phyloP scores from a whole-genome alignment of 345 rosid species.

The Turnera subulata region DNA sequence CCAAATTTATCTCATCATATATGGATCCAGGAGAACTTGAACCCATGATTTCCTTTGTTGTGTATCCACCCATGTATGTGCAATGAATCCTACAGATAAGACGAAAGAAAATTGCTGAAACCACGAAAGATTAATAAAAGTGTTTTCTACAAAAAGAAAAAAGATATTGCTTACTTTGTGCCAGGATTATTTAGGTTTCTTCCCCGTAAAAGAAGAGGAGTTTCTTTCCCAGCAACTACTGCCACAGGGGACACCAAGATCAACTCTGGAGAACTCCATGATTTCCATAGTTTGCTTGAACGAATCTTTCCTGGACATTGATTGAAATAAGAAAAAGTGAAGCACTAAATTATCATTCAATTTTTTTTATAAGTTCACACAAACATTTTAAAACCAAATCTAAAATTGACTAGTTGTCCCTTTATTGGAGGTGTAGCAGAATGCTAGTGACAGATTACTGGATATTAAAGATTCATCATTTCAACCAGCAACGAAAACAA shows the following conservation, averaged over 20 bases:
- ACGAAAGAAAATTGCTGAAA: slow-evolving; percentile 4
- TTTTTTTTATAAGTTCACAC: no score
- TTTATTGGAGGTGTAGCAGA: no score
- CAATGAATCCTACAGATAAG: slow-evolving; percentile 56
- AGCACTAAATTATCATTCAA: slow-evolving; percentile 1
- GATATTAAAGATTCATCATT: neutral
- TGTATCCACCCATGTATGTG: slow-evolving; percentile 58
- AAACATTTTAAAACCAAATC: no score
- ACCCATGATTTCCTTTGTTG: slow-evolving; percentile 41
- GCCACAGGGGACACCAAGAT: slow-evolving; percentile 78
- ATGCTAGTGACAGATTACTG: no score
- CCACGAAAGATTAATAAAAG: neutral
- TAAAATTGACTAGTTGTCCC: no score
- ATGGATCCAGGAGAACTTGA: slow-evolving; percentile 28
- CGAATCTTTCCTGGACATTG: slow-evolving; percentile 60
- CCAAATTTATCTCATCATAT: slow-evolving; percentile 53
- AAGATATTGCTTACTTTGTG: slow-evolving; percentile 48
- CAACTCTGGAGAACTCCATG: slow-evolving; percentile 78
- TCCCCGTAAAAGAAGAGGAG: slow-evolving; percentile 64
- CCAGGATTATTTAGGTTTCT: slow-evolving; percentile 61
- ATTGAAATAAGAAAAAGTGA: no score
- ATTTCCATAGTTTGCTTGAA: slow-evolving; percentile 66
- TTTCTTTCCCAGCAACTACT: slow-evolving; percentile 64
- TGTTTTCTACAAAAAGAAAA: no score
- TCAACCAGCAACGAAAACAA: neutral